Conservation (phyloP, 345 rosid species). For the Citrus cavaleriei region DNA sequence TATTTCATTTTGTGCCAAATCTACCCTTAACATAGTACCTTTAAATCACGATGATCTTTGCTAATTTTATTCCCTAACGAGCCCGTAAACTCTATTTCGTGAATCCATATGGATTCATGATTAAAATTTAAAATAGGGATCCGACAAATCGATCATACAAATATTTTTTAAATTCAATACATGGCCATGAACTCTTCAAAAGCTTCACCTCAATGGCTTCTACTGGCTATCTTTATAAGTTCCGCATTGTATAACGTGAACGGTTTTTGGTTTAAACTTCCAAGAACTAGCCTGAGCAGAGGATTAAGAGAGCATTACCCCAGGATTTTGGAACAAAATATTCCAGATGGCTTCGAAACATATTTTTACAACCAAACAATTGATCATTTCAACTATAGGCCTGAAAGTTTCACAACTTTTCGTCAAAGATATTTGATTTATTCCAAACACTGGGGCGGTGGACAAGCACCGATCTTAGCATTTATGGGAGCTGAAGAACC, state of each 20-base stretch:
- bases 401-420: slow-evolving; percentile 20
- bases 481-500: slow-evolving; percentile 15
- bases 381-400: slow-evolving; percentile 31
- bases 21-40: too few species aligned
- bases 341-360: neutral
- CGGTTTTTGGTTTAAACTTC: neutral
- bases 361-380: slow-evolving; percentile 25
- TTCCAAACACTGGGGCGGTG: slow-evolving; percentile 19
- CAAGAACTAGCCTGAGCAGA: neutral
- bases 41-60: too few species aligned
- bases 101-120: too few species aligned
- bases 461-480: slow-evolving; percentile 15
- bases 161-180: too few species aligned
- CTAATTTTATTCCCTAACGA: too few species aligned
- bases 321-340: too few species aligned
- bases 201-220: neutral
- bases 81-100: too few species aligned
- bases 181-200: neutral
- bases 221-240: too few species aligned
- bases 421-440: slow-evolving; percentile 18
- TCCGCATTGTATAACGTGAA: neutral
- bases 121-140: too few species aligned
- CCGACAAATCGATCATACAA: too few species aligned
- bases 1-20: too few species aligned
- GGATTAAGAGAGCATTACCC: neutral